These are phyloP conservation scores for Exophiala spinifera DNA, from an alignment of 2,329 filamentous ascomycete genomes.

Conservation along the genomic window DNA sequence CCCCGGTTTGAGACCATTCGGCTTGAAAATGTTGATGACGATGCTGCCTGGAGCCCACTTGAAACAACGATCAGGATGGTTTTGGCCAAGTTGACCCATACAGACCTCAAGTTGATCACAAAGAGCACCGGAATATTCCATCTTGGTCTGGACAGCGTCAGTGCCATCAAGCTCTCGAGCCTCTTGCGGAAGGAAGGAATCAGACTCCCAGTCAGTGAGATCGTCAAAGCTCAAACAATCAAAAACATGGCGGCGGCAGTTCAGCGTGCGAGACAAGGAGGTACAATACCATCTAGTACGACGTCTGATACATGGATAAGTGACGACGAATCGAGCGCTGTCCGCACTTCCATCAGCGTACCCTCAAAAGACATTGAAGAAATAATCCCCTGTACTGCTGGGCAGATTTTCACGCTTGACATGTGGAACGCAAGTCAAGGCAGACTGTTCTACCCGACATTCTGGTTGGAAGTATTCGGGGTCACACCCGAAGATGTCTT, in stretches of 20 bases:
- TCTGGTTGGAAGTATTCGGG: slow-evolving; percentile 57
- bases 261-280: not conserved
- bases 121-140: slow-evolving; percentile 70
- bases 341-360: slow-evolving; percentile 37
- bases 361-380: slow-evolving; percentile 48
- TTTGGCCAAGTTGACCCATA: slow-evolving; percentile 57
- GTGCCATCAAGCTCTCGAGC: slow-evolving; percentile 76
- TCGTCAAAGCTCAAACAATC: slow-evolving; percentile 66
- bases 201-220: slow-evolving; percentile 64
- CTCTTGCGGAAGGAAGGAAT: slow-evolving; percentile 65
- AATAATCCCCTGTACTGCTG: slow-evolving; percentile 67
- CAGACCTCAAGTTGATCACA: slow-evolving; percentile 57
- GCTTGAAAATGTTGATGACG: not conserved
- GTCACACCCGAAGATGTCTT: slow-evolving; percentile 45
- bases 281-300: not conserved
- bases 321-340: not conserved
- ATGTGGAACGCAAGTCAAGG: slow-evolving; percentile 69
- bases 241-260: slow-evolving; percentile 55
- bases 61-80: slow-evolving; percentile 45
- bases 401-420: slow-evolving; percentile 77
- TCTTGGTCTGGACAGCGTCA: slow-evolving; percentile 87
- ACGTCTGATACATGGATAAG: not conserved
- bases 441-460: slow-evolving; percentile 69
- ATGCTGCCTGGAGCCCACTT: slow-evolving; percentile 32
- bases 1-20: not conserved